Base-by-base conservation (phyloP, 2,329 filamentous ascomycete species). In the Exophiala alcalophila region DNA sequence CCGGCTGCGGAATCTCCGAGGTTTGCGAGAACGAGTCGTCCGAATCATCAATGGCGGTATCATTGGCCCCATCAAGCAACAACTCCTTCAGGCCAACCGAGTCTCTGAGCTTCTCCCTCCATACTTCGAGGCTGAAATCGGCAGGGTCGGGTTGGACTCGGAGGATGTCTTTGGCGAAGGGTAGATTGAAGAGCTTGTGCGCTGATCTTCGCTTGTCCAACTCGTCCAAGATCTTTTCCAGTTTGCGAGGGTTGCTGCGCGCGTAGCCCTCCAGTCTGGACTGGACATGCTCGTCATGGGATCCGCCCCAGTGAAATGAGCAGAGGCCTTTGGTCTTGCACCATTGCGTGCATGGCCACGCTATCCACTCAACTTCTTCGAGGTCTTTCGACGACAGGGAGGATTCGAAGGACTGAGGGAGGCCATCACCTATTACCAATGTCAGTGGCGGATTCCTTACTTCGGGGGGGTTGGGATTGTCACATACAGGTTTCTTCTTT, bases 371-470 rank as follows among this genome's bases (percentile, higher is more conserved):
- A 24, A 56, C 30, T 28, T 53, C 47, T 35, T 54, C 42, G 26
- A 53, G 45, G 29, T 54, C 47, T 36, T 43, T 30, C 23, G 30
- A 47, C 31, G 51, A 54, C 14, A 54, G 48, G 27, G 51, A 54
- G 10, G 51, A 51, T 19, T 48, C 51, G 42, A 57, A 57, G 14
- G 54, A 57, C 33, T 57, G 54, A 8, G 54, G 48, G 12, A 53
- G 29, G 26, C 52, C 52, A 38, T 54, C 44, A 24, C 37, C 48
- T 51, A 19, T 19, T 38, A 37, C 7, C 5, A 16, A 11, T 30
- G 37, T 49, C 34, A 49, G 45, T 21, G 12, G 9, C 7, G 33
- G 14, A 18, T 16, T 19, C 5, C 4, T 11, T n/a, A n/a, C 11
- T 12, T 20, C 21, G 18, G 23, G 4, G 25, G 23, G 18, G 25